A percentile compares a stretch with the other conserved stretches of the same genome.
These are phyloP conservation scores for Xylariales sp. DNA, from an alignment of 2,329 filamentous ascomycete species.

Conservation along the genomic window DNA sequence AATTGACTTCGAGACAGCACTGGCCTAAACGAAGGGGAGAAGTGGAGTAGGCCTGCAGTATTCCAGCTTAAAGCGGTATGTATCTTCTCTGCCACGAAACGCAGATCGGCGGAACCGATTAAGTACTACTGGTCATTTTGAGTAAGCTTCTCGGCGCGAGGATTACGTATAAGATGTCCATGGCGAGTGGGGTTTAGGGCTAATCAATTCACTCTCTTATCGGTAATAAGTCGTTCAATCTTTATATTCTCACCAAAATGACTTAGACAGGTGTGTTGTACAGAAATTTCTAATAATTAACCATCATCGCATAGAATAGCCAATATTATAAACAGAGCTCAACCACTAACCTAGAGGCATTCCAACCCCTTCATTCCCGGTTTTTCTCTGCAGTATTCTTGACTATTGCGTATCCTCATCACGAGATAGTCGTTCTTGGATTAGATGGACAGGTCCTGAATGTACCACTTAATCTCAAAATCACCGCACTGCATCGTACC, in stretches of 20 bases:
- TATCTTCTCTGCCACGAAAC: too few species aligned
- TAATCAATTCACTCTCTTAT: background rate
- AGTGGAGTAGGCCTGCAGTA: background rate
- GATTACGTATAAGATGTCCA: background rate
- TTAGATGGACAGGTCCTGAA: constrained; percentile 29
- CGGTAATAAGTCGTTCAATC: background rate
- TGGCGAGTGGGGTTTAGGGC: background rate
- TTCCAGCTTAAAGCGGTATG: background rate
- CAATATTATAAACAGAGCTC: background rate
- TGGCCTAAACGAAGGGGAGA: constrained; percentile 22
- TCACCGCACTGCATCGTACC: constrained; percentile 42
- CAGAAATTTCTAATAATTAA: background rate
- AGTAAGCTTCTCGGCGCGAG: background rate
- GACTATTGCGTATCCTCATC: too few species aligned
- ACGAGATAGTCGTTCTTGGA: background rate
- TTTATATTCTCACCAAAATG: background rate
- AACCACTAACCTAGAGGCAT: background rate
- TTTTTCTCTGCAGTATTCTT: too few species aligned
- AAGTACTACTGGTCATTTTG: background rate
- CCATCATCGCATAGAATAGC: too few species aligned
- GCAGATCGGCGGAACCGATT: background rate
- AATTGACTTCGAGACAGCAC: constrained; percentile 57
- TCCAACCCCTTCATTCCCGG: background rate
- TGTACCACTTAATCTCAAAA: constrained; percentile 40
- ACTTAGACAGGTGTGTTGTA: background rate